These are phyloP conservation scores for Grosmannia serpens DNA, from an alignment of 2,329 filamentous ascomycete genomes.

Conservation along the genomic window DNA sequence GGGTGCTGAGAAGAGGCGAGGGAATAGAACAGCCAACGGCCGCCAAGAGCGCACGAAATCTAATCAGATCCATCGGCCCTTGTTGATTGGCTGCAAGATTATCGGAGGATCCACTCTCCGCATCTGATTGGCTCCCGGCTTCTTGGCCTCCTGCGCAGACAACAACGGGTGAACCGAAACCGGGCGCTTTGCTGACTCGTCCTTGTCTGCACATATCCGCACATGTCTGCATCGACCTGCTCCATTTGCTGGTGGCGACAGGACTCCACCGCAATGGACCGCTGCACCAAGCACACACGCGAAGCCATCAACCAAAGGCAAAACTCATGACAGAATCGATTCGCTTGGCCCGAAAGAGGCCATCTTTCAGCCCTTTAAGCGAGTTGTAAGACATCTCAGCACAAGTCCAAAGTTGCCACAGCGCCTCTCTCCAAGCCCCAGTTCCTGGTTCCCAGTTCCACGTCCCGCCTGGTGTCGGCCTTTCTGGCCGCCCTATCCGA, in stretches of 20 bases:
- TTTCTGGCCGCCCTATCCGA: no score
- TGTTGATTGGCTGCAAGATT: conserved; percentile 3
- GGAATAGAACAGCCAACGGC: not conserved
- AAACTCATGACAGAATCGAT: no score
- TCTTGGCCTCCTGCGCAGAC: not conserved
- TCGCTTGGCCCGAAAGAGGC: no score
- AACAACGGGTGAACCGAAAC: not conserved
- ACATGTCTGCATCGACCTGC: not conserved
- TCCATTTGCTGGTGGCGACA: not conserved
- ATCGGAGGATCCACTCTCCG: not conserved
- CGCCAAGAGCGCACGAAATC: conserved; percentile 1
- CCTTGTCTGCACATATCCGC: no score
- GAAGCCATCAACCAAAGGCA: no score
- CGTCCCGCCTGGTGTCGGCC: no score
- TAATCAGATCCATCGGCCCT: conserved; percentile 12
- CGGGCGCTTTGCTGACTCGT: no score
- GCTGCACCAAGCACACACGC: no score
- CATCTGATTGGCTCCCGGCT: not conserved
- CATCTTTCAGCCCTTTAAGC: no score
- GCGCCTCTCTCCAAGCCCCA: not conserved
- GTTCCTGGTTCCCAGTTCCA: not conserved
- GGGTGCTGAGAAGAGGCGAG: not conserved
- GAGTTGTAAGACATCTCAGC: no score
- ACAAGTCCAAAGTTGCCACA: not conserved
- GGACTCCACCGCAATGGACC: not conserved